Conservation (phyloP, 2,329 filamentous ascomycete genomes). For the Aspergillus arachidicola region DNA sequence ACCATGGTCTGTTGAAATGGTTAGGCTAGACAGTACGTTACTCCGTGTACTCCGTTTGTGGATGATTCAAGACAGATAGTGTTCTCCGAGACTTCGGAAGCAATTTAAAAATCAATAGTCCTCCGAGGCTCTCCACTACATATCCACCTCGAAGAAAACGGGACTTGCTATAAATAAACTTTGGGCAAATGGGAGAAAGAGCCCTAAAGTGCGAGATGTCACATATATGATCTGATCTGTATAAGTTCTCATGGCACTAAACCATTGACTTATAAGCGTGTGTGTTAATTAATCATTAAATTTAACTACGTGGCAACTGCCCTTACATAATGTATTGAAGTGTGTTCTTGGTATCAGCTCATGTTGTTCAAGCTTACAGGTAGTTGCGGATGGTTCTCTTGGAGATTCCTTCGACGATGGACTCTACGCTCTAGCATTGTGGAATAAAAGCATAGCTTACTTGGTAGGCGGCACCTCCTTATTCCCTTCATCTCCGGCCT, state of each 20-base stretch:
- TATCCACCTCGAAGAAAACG: background rate
- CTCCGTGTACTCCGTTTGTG: background rate
- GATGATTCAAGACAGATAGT: background rate
- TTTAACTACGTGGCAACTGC: background rate
- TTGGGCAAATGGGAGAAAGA: background rate
- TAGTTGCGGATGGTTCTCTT: background rate
- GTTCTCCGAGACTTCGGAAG: background rate
- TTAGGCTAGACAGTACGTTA: background rate
- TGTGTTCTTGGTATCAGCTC: background rate
- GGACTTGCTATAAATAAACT: background rate
- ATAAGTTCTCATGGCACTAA: background rate
- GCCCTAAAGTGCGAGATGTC: background rate
- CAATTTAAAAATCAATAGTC: slow-evolving; percentile 2
- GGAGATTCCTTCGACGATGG: background rate
- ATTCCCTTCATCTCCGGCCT: background rate
- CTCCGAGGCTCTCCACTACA: background rate
- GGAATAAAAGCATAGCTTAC: background rate
- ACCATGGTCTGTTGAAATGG: background rate
- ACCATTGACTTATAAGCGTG: background rate
- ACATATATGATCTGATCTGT: slow-evolving; percentile 1
- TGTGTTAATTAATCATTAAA: background rate
- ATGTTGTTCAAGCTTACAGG: background rate
- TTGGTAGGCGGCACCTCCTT: background rate
- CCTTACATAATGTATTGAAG: background rate
- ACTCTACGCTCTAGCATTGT: background rate